Evolutionary conservation across 1,284 basidiomycete genomes (phyloP).

Genomic region (Irpex sp.): DNA sequence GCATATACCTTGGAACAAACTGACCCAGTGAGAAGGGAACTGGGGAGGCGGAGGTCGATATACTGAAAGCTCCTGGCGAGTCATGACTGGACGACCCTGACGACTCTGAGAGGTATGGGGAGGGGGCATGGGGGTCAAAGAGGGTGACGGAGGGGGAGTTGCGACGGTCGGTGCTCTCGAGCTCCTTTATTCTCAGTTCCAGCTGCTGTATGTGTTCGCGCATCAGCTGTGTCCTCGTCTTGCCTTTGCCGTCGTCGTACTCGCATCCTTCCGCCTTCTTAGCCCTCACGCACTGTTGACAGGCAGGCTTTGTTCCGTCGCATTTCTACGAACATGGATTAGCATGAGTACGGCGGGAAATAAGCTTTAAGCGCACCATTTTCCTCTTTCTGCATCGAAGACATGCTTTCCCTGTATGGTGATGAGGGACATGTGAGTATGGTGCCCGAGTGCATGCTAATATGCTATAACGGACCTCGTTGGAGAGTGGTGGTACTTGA

Average conservation of each 20-base stretch:
- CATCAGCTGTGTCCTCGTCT: slow-evolving; percentile 43
- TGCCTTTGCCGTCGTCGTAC: slow-evolving; percentile 45
- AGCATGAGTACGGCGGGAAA: slow-evolving; percentile 3
- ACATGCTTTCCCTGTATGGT: slow-evolving; percentile 53
- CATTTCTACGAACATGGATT: slow-evolving; percentile 30
- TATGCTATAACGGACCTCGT: slow-evolving; percentile 22
- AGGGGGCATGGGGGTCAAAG: slow-evolving; percentile 34
- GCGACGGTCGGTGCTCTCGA: slow-evolving; percentile 35
- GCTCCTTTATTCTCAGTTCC: slow-evolving; percentile 38
- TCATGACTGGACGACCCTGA: slow-evolving; percentile 58
- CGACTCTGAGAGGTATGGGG: slow-evolving; percentile 45
- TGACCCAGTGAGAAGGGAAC: slow-evolving; percentile 37
- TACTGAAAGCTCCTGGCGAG: slow-evolving; percentile 54
- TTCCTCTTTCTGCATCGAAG: slow-evolving; percentile 74
- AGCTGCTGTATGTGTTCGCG: slow-evolving; percentile 39
- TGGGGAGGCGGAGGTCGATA: slow-evolving; percentile 60
- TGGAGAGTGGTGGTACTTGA: slow-evolving; percentile 29
- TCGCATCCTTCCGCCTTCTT: slow-evolving; percentile 39
- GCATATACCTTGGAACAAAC: slow-evolving; percentile 14
- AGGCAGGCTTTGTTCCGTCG: slow-evolving; percentile 40
- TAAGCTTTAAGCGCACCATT: slow-evolving; percentile 47
- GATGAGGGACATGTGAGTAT: slow-evolving; percentile 3
- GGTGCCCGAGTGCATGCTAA: not conserved
- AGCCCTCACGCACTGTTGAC: slow-evolving; percentile 37
- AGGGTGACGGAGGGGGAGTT: slow-evolving; percentile 32